A percentile compares a stretch with the other conserved stretches of the same genome.
Conservation (phyloP, 2,329 filamentous ascomycete species). For the Thielaviopsis euricoi region DNA sequence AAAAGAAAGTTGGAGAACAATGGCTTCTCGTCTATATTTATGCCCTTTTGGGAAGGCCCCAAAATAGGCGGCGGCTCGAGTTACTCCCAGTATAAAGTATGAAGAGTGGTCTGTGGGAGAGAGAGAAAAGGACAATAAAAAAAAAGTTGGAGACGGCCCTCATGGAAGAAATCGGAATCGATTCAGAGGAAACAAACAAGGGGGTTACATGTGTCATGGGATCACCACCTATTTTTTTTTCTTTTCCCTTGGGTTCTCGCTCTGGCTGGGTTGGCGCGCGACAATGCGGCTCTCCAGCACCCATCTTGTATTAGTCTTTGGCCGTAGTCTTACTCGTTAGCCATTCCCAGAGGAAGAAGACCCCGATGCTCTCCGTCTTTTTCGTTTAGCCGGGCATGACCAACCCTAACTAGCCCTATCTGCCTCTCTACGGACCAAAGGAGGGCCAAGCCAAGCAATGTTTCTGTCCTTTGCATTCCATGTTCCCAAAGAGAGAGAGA, state of each 20-base stretch:
- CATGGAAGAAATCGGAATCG: not conserved
- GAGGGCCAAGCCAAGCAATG: conserved; percentile 43
- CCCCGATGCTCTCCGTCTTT: no score
- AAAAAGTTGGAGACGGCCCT: conserved; percentile 19
- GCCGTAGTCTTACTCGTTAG: no score
- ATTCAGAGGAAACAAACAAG: not conserved
- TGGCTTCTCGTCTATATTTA: not conserved
- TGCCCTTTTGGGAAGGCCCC: not conserved
- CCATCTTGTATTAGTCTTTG: no score
- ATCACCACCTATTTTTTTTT: not conserved
- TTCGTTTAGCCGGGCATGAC: no score
- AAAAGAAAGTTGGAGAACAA: conserved; percentile 18
- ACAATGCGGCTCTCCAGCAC: not conserved
- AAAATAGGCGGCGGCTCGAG: not conserved
- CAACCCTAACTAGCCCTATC: no score
- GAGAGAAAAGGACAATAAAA: conserved; percentile 6
- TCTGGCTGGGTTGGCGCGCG: not conserved
- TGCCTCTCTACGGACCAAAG: conserved; percentile 40
- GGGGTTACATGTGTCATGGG: not conserved
- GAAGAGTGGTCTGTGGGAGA: not conserved
- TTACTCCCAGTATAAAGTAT: no score
- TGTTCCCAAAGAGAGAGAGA: not conserved
- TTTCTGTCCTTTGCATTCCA: not conserved
- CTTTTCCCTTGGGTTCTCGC: no score
- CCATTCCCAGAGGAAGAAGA: no score